Base-by-base conservation (phyloP, 179 eudicot species). In the Beta corolliflora region DNA sequence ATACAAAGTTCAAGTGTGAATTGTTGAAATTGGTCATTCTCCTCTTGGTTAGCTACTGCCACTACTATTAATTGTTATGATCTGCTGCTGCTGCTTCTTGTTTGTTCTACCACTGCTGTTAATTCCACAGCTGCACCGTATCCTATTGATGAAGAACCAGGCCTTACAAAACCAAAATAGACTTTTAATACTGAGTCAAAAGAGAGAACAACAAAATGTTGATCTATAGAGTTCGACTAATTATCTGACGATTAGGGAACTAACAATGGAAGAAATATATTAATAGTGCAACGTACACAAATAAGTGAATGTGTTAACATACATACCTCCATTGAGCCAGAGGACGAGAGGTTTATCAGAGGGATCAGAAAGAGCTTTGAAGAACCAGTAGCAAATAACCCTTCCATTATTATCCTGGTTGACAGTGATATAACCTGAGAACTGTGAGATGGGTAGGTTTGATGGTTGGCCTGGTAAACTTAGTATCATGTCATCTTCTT, bases 331-430 rank as follows among this genome's bases (percentile, higher is more conserved):
- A 88, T 92, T 92, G 77, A 92, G 88, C 95, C 93, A 90, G 46
- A 92, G 90, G 59, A 92, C 81, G 58, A 92, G 87, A 71, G 95
- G 95, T 50, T 87, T 92, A 3, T 72, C 58, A 29, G 83, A 67
- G 2, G 93, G 86, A 2, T 80, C 79, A 67, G 90, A 86, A 72
- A 88, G 92, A 31, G 95, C 92, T 79, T 90, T 85, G 79, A 90
- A 89, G 78, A 92, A 92, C 93, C 95, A 92, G 64, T 88, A 92
- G 84, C 90, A 92, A 82, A 92, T 92, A 13, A 93, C 95, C 84
- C 93, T 88, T 9, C 92, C 95, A 84, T 90, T 86, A 48, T 74
- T 76, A n/a, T n/a, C n/a, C 81, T 90, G 79, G 83, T 90, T 87
- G n/a, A 92, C 95, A 70, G 89, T 89, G 70, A 92, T 83, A 77